phyloP scores from a whole-genome alignment of 805 yeast genomes.

The Wickerhamomyces xylosicus region DNA sequence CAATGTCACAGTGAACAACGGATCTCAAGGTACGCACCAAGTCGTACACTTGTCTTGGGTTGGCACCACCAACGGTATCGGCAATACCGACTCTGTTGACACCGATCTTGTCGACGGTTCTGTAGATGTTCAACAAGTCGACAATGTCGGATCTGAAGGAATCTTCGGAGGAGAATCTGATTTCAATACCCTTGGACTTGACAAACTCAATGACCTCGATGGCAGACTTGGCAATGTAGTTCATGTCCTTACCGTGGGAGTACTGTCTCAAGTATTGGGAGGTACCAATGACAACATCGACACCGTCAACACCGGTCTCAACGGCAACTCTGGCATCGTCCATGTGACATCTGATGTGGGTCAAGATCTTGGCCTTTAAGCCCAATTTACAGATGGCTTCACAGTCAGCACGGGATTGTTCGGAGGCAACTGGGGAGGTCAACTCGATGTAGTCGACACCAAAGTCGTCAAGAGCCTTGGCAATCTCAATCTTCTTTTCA shows the following conservation, averaged over 20 bases:
- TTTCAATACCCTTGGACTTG: slow-evolving; percentile 93
- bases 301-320: slow-evolving; percentile 98
- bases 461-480: slow-evolving; percentile 92
- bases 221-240: slow-evolving; percentile 91
- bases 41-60: slow-evolving; percentile 98
- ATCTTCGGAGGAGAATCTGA: slow-evolving; percentile 94
- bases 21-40: slow-evolving; percentile 86
- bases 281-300: slow-evolving; percentile 96
- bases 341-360: slow-evolving; percentile 98
- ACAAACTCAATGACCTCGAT: slow-evolving; percentile 95
- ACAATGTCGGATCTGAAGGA: slow-evolving; percentile 95
- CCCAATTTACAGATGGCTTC: slow-evolving; percentile 98
- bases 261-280: slow-evolving; percentile 90
- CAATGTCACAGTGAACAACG: slow-evolving; percentile 94
- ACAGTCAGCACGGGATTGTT: slow-evolving; percentile 86
- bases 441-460: slow-evolving; percentile 97
- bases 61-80: slow-evolving; percentile 98
- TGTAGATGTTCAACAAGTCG: slow-evolving; percentile 88
- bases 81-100: slow-evolving; percentile 99
- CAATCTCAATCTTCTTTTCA: slow-evolving; percentile 93
- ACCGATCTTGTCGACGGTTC: slow-evolving; percentile 94
- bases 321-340: slow-evolving; percentile 97
- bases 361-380: slow-evolving; percentile 86
- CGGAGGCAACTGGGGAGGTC: slow-evolving; percentile 96
- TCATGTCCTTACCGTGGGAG: slow-evolving; percentile 98